Conservation (phyloP, 805 yeast genomes). For the Cyberlindnera nakhonratchasimensis region DNA sequence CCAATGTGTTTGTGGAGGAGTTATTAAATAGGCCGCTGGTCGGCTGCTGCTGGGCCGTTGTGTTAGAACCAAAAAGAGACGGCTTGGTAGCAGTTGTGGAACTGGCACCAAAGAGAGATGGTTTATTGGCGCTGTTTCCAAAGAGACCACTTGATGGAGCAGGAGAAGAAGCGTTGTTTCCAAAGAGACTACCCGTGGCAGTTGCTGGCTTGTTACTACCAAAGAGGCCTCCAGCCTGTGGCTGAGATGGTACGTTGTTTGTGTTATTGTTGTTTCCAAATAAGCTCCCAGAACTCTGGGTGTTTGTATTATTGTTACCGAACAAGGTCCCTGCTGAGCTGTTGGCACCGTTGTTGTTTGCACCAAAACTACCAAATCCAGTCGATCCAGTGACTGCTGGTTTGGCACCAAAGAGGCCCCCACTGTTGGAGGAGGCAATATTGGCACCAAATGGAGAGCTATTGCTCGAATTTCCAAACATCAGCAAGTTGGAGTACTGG, state of each 20-base stretch:
- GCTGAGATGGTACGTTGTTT: constrained; percentile 2
- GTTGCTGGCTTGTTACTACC: constrained; percentile 4
- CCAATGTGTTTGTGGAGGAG: constrained; percentile 8
- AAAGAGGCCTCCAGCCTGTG: constrained; percentile 10
- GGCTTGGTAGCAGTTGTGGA: constrained; percentile 23
- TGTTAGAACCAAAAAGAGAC: constrained; percentile 4
- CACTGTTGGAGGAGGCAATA: constrained; percentile 2
- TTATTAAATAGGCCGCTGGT: constrained; percentile 29
- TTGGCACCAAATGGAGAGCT: constrained; percentile 19
- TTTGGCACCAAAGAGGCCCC: constrained; percentile 15
- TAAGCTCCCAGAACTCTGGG: constrained; percentile 11
- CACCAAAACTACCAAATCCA: constrained; percentile 13
- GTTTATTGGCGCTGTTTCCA: constrained; percentile 7
- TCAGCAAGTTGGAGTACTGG: background rate
- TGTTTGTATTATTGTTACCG: constrained; percentile 6
- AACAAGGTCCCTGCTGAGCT: constrained; percentile 14
- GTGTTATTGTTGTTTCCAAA: constrained; percentile 12
- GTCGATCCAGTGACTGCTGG: constrained; percentile 4
- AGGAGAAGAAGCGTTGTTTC: constrained; percentile 14
- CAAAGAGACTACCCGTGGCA: constrained; percentile 22
- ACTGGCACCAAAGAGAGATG: constrained; percentile 5
- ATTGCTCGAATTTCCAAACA: constrained; percentile 19
- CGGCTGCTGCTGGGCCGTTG: constrained; percentile 4
- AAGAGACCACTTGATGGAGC: constrained; percentile 5
- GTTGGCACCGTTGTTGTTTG: constrained; percentile 7